Evolutionary conservation across 768 basidiomycete genomes (phyloP), one percentile per base, ranked within the genome.

Genomic region (Pulveroboletus sp.): DNA sequence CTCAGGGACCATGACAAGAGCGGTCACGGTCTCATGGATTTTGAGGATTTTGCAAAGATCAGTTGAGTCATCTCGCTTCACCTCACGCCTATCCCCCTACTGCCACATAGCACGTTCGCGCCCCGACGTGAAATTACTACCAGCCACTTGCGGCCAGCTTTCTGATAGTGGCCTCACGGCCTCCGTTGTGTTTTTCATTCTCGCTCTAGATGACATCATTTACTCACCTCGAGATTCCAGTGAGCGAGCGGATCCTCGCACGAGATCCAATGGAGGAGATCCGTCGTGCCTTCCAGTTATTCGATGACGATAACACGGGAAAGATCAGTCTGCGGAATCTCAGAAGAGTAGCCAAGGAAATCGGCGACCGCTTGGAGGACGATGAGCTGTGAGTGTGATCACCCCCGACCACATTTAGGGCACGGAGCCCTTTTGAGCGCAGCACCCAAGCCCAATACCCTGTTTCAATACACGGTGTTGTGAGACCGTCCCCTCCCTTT

Each of bases 251-350:
- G 59, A 93, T 99, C 66, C 77, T 95, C 38, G 83, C 89, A 42
- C 83, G 96, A 50, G 95, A 99, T 71, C 96, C 96, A 13, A 85
- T 90, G 79, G 93, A 96, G 39, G 96, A 99, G 70, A 92, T 98
- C 53, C 80, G 90, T 56, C 81, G 95, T 46, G 96, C 96, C 1
- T 99, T 99, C 72, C 86, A 93, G 62, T 75, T 99, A 2, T 98
- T 98, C 63, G 96, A 97, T 69, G 93, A 95, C 61, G 95, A 98
- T 63, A 81, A 85, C 58, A 94, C 92, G 13, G 95, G 95, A 14
- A 94, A 91, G 70, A 98, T 99, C 57, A 87, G 82, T 59, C 74
- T 98, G 37, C 80, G 89, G 55, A 95, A 98, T 68, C 76, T 99
- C 42, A 78, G 89, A 62, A 77, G 93, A 51, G 96, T 99, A 21